phyloP scores from a whole-genome alignment of 1,139 yeast species.

The Suhomyces panamericanus region DNA sequence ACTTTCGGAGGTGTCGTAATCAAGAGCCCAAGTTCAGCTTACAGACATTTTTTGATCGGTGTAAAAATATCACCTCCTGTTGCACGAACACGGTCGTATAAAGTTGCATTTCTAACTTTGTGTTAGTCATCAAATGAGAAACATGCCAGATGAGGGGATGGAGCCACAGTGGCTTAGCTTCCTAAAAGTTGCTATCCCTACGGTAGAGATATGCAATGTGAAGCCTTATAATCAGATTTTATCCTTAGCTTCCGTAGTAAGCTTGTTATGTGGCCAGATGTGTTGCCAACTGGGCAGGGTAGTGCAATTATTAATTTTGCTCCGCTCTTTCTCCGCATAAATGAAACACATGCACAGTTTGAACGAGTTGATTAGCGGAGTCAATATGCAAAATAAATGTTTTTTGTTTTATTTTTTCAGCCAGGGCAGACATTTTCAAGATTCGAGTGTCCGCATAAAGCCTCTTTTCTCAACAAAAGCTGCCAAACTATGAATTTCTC shows the following conservation, averaged over 20 bases:
- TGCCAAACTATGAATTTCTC: conserved; percentile 1
- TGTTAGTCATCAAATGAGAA: not conserved
- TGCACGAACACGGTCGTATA: not conserved
- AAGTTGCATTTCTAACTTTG: conserved; percentile 1
- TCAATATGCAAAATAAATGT: not conserved
- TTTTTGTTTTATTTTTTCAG: not conserved
- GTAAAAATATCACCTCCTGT: too few species aligned
- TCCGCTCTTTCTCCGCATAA: not conserved
- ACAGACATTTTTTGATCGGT: too few species aligned
- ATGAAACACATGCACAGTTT: not conserved
- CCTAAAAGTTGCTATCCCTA: not conserved
- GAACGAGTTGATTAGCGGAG: not conserved
- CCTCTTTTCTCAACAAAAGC: not conserved
- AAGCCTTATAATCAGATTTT: not conserved
- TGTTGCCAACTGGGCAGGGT: not conserved
- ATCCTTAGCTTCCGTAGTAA: not conserved
- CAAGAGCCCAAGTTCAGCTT: too few species aligned
- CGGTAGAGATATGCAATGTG: not conserved
- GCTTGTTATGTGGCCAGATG: not conserved
- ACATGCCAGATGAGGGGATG: not conserved
- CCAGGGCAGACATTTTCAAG: not conserved
- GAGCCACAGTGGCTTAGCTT: conserved; percentile 1
- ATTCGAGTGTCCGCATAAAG: conserved; percentile 3
- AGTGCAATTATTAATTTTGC: not conserved
- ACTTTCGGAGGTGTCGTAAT: too few species aligned